A percentile compares a stretch with the other conserved stretches of the same genome.
phyloP scores from a whole-genome alignment of 148 eudicot genomes.

The Agrostemma githago region DNA sequence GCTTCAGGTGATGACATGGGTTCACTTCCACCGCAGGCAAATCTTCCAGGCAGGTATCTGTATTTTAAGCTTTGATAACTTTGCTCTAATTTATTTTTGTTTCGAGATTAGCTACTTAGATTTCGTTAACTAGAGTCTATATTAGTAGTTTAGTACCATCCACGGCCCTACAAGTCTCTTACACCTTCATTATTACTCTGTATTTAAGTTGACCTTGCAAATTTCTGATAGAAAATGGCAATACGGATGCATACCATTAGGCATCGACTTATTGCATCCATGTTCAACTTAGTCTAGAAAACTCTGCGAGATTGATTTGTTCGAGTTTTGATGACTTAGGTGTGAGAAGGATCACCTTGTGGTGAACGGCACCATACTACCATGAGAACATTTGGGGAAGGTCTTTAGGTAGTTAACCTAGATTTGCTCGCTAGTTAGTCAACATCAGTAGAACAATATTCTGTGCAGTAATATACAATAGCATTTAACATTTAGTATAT shows the following conservation, averaged over 20 bases:
- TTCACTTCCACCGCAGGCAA: conserved; percentile 8
- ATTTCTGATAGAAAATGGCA: conserved; percentile 32
- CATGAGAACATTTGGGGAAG: neutral
- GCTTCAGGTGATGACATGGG: conserved; percentile 10
- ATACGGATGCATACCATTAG: conserved; percentile 12
- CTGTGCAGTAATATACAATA: neutral
- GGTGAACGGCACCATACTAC: neutral
- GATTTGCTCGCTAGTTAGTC: neutral
- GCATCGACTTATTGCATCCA: conserved; percentile 16
- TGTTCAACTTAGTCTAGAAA: conserved; percentile 7
- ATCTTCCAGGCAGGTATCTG: neutral
- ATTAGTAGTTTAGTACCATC: conserved; percentile 19
- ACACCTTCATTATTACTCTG: neutral
- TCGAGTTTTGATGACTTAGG: neutral
- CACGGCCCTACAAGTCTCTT: conserved; percentile 12
- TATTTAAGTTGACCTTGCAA: conserved; percentile 1
- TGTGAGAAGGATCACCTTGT: neutral
- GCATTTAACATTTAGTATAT: neutral
- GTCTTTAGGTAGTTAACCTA: neutral
- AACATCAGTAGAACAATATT: conserved; percentile 1
- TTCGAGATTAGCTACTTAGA: conserved; percentile 11
- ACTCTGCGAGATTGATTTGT: neutral
- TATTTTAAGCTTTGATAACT: conserved; percentile 2
- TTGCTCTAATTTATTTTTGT: conserved; percentile 11
- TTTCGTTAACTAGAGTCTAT: conserved; percentile 10